Conservation (phyloP, 2,329 filamentous ascomycete genomes). For the Teratosphaeria pseudoeucalypti region DNA sequence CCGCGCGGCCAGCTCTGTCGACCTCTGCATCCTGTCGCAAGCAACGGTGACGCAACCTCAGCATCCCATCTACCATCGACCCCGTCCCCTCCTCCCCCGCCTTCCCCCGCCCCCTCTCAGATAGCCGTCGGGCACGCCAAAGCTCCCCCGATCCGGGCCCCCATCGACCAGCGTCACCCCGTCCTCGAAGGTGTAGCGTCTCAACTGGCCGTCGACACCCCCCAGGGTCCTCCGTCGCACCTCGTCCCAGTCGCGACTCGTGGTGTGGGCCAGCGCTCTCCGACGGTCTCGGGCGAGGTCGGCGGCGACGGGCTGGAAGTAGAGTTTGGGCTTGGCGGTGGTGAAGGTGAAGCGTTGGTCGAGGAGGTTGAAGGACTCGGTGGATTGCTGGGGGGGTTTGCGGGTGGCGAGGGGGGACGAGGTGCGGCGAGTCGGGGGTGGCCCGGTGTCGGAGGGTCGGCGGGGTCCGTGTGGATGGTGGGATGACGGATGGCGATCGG, state of each 20-base stretch:
- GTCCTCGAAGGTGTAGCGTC: constrained; percentile 35
- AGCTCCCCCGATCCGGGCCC: constrained; percentile 25
- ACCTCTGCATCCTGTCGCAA: no score
- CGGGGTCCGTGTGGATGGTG: not conserved
- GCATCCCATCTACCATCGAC: constrained; percentile 7
- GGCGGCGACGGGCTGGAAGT: constrained; percentile 55
- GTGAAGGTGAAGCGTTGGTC: constrained; percentile 53
- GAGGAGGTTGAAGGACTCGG: constrained; percentile 27
- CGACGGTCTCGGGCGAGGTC: constrained; percentile 56
- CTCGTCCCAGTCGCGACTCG: constrained; percentile 30
- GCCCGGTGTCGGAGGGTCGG: not conserved
- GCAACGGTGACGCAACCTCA: no score
- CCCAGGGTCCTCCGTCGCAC: not conserved
- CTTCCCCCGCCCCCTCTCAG: constrained; percentile 10
- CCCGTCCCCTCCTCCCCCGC: constrained; percentile 9
- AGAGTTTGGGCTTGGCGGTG: constrained; percentile 52
- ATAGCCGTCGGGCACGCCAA: constrained; percentile 8
- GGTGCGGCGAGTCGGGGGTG: not conserved
- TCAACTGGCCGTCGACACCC: constrained; percentile 25
- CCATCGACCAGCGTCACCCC: constrained; percentile 34
- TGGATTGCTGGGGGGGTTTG: constrained; percentile 2
- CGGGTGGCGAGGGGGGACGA: not conserved
- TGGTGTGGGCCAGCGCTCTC: constrained; percentile 43
- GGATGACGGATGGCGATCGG: constrained; percentile 1
- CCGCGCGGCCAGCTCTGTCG: no score